Percentiles rank a stretch among this genome's conserved stretches.
Conservation (phyloP, 495 filamentous ascomycete genomes). For the Pyrenopolyporus hunteri region DNA sequence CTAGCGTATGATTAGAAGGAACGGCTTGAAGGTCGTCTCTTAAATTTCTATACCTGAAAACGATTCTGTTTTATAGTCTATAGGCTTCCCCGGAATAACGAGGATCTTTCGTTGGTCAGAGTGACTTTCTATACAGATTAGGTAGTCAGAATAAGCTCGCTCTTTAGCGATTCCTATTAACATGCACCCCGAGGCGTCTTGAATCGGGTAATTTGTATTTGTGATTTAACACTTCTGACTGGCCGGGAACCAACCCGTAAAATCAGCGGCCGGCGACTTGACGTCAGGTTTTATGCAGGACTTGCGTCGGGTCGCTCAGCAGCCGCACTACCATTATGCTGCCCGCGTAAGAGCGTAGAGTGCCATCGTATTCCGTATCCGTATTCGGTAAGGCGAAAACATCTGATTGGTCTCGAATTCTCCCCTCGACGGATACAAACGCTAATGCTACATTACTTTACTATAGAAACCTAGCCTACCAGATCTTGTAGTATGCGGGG, state of each 20-base stretch:
- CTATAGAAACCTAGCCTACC: neutral
- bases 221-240: conserved; percentile 15
- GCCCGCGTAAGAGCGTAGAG: no score
- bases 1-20: no score
- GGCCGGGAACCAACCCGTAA: conserved; percentile 1
- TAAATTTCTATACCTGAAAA: no score
- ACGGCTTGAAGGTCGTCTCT: no score
- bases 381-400: conserved; percentile 20
- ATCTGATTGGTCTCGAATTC: conserved; percentile 10
- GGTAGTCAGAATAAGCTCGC: conserved; percentile 1
- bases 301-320: conserved; percentile 12
- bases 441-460: conserved; percentile 21
- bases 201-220: conserved; percentile 17
- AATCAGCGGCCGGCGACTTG: conserved; percentile 6
- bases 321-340: neutral
- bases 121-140: no score
- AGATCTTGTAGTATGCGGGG: conserved; percentile 8
- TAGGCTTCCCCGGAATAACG: no score
- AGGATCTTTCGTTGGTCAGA: no score
- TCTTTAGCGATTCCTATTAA: neutral
- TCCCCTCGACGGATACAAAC: no score
- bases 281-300: conserved; percentile 10
- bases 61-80: neutral
- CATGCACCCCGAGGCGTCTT: no score
- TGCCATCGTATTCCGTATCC: conserved; percentile 33